Conservation (phyloP, 2,329 filamentous ascomycete species). For the Thielaviopsis punctulata region DNA sequence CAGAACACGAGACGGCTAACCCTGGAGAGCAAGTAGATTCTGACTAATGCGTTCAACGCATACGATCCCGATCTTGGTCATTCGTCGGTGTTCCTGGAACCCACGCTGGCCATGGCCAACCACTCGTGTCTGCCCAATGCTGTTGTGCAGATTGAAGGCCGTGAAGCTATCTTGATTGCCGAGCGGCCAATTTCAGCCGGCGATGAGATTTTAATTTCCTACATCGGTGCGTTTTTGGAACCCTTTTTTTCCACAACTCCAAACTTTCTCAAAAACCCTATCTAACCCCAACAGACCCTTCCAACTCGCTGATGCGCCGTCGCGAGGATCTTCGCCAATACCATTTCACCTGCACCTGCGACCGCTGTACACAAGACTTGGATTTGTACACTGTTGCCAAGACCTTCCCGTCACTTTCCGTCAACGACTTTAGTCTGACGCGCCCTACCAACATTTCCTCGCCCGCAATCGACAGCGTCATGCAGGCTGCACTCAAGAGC, state of each 20-base stretch:
- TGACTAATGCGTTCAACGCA: slow-evolving; percentile 45
- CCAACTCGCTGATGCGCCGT: slow-evolving; percentile 26
- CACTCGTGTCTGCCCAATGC: slow-evolving; percentile 47
- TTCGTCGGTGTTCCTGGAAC: slow-evolving; percentile 38
- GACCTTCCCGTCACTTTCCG: slow-evolving; percentile 22
- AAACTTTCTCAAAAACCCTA: neutral
- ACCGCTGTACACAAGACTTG: slow-evolving; percentile 31
- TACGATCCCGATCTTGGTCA: slow-evolving; percentile 34
- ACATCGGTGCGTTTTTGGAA: slow-evolving; percentile 31
- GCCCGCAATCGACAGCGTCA: slow-evolving; percentile 8
- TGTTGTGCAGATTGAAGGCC: slow-evolving; percentile 35
- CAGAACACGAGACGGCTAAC: too few species aligned
- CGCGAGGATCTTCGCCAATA: slow-evolving; percentile 29
- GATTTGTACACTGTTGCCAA: slow-evolving; percentile 36
- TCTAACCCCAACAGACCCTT: slow-evolving; percentile 25
- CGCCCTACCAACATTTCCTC: neutral
- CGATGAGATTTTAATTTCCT: slow-evolving; percentile 44
- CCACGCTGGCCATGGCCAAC: slow-evolving; percentile 40
- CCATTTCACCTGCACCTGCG: slow-evolving; percentile 34
- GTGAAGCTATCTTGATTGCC: slow-evolving; percentile 33
- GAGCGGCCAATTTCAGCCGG: slow-evolving; percentile 30
- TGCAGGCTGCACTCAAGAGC: slow-evolving; percentile 4
- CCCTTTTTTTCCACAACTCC: neutral
- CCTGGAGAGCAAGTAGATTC: too few species aligned
- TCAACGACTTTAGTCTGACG: slow-evolving; percentile 26